phyloP scores from a whole-genome alignment of 176 grass and related monocot genomes.

The Hordeum marinum region DNA sequence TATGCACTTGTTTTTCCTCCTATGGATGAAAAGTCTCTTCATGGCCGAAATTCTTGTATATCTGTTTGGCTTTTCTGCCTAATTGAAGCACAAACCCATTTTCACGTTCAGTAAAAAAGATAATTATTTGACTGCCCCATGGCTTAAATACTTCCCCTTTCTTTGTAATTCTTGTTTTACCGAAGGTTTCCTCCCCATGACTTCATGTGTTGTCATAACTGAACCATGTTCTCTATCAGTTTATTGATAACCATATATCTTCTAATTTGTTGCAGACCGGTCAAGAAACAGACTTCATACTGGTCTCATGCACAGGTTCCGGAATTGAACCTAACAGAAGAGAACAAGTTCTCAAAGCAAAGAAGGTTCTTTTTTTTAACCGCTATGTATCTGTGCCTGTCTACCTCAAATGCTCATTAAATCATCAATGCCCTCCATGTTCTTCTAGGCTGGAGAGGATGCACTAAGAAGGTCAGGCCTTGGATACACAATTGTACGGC shows the following conservation, averaged over 20 bases:
- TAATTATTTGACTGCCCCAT: not conserved
- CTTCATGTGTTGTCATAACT: not conserved
- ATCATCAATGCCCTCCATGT: not conserved
- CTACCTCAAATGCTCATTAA: conserved; percentile 20
- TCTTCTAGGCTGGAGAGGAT: conserved; percentile 86
- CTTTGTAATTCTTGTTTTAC: not conserved
- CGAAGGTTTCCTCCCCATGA: conserved; percentile 1
- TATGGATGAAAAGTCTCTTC: not conserved
- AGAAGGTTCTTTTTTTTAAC: conserved; percentile 59
- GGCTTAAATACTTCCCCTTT: not conserved
- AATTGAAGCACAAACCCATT: not conserved
- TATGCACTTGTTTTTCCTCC: not conserved
- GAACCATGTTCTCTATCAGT: not conserved
- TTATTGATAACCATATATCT: conserved; percentile 21
- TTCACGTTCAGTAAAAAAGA: not conserved
- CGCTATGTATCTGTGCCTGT: not conserved
- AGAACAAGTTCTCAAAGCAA: conserved; percentile 97
- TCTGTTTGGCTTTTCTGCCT: not conserved
- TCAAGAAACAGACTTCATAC: conserved; percentile 90
- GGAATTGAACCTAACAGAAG: conserved; percentile 83
- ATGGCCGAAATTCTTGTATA: not conserved
- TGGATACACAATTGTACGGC: conserved; percentile 94
- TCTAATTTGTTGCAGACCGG: conserved; percentile 51
- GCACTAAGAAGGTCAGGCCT: conserved; percentile 89
- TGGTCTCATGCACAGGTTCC: conserved; percentile 92